Evolutionary conservation across 805 yeast species (phyloP), one percentile per base, ranked within the genome.

Genomic region (Brettanomyces custersianus): DNA sequence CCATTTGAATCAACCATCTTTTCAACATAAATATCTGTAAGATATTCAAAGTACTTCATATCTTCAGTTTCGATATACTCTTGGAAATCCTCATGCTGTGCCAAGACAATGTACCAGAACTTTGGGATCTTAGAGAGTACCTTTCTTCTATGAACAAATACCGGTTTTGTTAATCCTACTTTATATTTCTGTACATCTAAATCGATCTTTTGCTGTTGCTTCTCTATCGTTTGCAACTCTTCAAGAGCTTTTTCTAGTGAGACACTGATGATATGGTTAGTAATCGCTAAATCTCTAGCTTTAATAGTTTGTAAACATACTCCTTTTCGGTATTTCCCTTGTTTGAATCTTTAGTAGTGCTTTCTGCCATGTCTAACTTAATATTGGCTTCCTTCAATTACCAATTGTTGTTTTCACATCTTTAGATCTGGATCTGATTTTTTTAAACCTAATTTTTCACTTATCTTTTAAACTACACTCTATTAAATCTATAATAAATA

Each of bases 41-140:
- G 70, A 33, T 58, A 55, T 48, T 87, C 96, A 33, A 87, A 54
- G 47, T 72, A 80, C 53, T 78, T 78, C 60, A 78, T 74, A 57
- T 88, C 96, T 26, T 80, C 83, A 2, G 80, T 74, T 21, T 76
- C 68, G 15, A 88, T 63, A 54, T 73, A 85, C 43, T 87, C 95
- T 12, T 83, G 80, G 52, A 90, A 82, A 44, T 84, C 95, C 35
- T 82, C 80, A 48, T 81, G 81, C 51, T 83, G 85, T 2, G 88
- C 86, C 9, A 90, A 59, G 0, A 83, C 95, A 36, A 80, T 72
- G 48, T 82, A 80, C 97, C 97, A 90, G 56, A 90, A 87, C 43
- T 73, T 72, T 2, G 88, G 86, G 29, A 87, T 71, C 4, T 65
- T 54, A 4, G 47, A 38, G 12, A 78, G 63, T n/a, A 70, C 58